Evolutionary conservation across 768 basidiomycete genomes (phyloP).

Genomic region (Boletus barrowsii): DNA sequence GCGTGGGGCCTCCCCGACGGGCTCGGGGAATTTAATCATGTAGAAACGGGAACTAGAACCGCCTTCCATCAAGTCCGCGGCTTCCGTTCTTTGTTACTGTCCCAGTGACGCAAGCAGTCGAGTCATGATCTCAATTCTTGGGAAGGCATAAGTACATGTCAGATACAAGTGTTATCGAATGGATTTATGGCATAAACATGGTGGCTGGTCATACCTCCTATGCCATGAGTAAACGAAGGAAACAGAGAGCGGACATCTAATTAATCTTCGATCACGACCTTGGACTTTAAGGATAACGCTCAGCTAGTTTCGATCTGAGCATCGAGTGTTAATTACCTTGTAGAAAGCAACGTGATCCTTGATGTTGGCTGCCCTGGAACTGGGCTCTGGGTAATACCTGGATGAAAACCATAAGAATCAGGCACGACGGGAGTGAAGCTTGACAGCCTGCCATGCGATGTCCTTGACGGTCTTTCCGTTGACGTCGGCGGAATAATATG

Average conservation of each 20-base stretch:
- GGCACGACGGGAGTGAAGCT: neutral
- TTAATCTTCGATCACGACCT: constrained; percentile 20
- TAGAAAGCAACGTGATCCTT: constrained; percentile 74
- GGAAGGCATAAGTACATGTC: neutral
- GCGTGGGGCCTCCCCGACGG: neutral
- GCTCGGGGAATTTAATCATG: neutral
- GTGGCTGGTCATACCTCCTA: too few relatives aligned
- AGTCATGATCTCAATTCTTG: neutral
- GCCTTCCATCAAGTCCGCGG: too few relatives aligned
- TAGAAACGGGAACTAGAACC: neutral
- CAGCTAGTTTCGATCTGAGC: neutral
- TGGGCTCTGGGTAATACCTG: constrained; percentile 67
- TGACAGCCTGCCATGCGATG: constrained; percentile 56
- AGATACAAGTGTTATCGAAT: neutral
- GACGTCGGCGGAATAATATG: constrained; percentile 60
- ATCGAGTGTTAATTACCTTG: constrained; percentile 46
- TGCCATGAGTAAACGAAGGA: neutral
- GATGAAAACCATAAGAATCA: neutral
- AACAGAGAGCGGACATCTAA: too few relatives aligned
- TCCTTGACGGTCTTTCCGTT: constrained; percentile 50
- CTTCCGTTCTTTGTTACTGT: too few relatives aligned
- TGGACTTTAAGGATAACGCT: constrained; percentile 12
- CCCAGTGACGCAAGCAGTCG: too few relatives aligned
- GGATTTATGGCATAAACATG: too few relatives aligned
- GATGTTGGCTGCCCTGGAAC: constrained; percentile 56